phyloP scores from a whole-genome alignment of 352 stramenopile genomes.

The Phytophthora agathidicida region DNA sequence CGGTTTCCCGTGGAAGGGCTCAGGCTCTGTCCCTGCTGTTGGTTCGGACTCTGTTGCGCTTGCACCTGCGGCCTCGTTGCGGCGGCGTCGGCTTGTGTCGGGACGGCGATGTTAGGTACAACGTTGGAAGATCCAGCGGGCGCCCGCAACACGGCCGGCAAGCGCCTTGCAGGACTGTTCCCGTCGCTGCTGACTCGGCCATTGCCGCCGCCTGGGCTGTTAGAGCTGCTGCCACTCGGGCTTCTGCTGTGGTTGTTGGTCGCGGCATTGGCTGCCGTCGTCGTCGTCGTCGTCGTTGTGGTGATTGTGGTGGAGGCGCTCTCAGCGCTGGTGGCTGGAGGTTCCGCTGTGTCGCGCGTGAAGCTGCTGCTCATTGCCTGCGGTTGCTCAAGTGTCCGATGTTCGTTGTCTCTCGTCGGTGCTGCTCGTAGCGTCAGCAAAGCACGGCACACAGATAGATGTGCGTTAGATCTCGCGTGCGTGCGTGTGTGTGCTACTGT shows the following conservation, averaged over 20 bases:
- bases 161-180: conserved; percentile 44
- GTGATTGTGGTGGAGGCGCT: conserved; percentile 2
- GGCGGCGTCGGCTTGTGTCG: neutral
- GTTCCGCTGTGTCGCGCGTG: conserved; percentile 5
- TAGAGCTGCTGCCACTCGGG: conserved; percentile 2
- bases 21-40: neutral
- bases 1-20: conserved; percentile 4
- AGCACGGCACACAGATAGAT: too few relatives aligned
- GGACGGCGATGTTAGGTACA: neutral
- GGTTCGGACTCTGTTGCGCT: neutral
- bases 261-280: neutral
- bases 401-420: neutral
- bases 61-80: conserved; percentile 11
- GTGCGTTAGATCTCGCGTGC: conserved; percentile 6
- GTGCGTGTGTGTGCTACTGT: neutral
- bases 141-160: conserved; percentile 43
- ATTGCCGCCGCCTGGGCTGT: conserved; percentile 1
- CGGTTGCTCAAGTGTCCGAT: neutral
- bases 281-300: conserved; percentile 5
- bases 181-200: conserved; percentile 16
- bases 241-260: conserved; percentile 5
- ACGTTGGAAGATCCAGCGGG: conserved; percentile 3
- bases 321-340: neutral
- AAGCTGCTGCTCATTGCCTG: conserved; percentile 35
- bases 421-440: too few relatives aligned